Evolutionary conservation across 2,329 filamentous ascomycete species (phyloP).

Genomic region (Endoconidiophora polonica): DNA sequence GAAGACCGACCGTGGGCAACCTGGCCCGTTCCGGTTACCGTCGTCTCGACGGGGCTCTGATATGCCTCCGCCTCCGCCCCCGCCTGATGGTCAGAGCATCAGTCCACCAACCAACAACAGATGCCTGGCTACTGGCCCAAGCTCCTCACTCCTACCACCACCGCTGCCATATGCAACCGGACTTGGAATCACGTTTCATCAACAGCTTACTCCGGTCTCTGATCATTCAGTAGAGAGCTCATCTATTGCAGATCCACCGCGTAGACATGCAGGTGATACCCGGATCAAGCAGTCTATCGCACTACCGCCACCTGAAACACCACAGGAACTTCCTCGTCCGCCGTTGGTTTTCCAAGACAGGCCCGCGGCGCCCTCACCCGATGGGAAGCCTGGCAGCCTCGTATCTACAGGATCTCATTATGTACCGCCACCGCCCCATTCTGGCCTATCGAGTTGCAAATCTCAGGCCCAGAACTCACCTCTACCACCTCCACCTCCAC

Average conservation of each 20-base stretch:
- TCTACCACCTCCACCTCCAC: not conserved
- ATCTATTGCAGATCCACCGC: not conserved
- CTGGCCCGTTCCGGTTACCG: not conserved
- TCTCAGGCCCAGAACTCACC: not conserved
- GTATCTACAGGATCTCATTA: not conserved
- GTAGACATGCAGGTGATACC: not conserved
- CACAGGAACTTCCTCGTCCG: not conserved
- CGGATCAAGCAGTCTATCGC: not conserved
- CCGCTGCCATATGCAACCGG: not conserved
- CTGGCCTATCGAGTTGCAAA: no score
- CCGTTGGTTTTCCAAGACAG: not conserved
- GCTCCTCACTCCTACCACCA: not conserved
- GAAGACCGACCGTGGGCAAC: not conserved
- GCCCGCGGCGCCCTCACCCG: not conserved
- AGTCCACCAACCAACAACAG: not conserved
- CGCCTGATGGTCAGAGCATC: not conserved
- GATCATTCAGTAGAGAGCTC: not conserved
- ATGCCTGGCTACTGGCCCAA: not conserved
- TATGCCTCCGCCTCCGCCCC: not conserved
- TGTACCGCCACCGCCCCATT: not conserved
- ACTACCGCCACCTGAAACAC: not conserved
- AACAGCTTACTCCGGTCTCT: not conserved
- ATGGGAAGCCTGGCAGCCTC: not conserved
- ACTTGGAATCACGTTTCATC: not conserved
- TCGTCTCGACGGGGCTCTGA: no score